Conservation (phyloP, 345 rosid genomes). For the Zanthoxylum bungeanum region DNA sequence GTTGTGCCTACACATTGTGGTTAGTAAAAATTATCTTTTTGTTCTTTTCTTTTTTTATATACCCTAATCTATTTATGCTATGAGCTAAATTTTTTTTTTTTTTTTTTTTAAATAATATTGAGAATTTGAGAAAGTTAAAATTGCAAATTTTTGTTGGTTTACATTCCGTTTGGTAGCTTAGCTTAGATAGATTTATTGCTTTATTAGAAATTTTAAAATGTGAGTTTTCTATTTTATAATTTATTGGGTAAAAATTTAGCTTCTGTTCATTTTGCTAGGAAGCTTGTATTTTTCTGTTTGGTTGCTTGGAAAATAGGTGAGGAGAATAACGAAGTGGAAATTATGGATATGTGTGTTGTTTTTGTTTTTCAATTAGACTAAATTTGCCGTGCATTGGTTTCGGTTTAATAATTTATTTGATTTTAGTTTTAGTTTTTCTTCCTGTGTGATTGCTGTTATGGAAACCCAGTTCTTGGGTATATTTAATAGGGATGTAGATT, state of each 20-base stretch:
- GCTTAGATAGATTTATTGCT: background rate
- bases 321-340: background rate
- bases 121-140: background rate
- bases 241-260: background rate
- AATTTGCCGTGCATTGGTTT: background rate
- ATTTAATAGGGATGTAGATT: background rate
- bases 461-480: background rate
- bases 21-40: constrained; percentile 44
- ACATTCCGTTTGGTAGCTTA: background rate
- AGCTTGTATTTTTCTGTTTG: background rate
- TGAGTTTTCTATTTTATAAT: background rate
- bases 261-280: background rate
- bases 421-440: background rate
- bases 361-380: background rate
- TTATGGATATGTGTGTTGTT: background rate
- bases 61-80: background rate
- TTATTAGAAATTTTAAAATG: background rate
- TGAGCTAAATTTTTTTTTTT: background rate
- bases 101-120: background rate
- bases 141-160: background rate
- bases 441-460: background rate
- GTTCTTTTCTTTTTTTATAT: background rate
- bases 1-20: constrained; percentile 94
- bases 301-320: background rate
- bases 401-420: background rate